phyloP scores from a whole-genome alignment of 768 basidiomycete genomes.

The Coprinopsis marcescibilis region DNA sequence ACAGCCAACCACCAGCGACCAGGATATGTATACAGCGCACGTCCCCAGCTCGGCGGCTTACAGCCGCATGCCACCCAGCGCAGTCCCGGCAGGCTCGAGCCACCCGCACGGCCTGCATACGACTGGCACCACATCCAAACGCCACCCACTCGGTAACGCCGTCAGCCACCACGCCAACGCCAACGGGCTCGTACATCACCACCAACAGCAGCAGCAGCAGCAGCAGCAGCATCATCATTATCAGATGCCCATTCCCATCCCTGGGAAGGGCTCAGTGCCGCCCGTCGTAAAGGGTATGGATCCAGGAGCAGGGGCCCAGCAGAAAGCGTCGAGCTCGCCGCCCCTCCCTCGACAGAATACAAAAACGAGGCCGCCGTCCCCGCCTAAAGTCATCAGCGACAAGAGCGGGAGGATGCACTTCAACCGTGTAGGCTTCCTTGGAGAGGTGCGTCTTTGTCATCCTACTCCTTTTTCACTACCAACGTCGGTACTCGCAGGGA shows the following conservation, averaged over 20 bases:
- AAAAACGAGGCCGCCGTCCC: constrained; percentile 76
- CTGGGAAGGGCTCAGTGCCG: not conserved
- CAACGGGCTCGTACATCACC: not conserved
- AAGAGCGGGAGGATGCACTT: constrained; percentile 51
- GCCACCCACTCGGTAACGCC: constrained; percentile 39
- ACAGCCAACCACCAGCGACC: constrained; percentile 1
- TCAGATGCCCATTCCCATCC: too few species aligned
- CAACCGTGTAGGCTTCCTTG: constrained; percentile 75
- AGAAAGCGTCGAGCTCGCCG: constrained; percentile 45
- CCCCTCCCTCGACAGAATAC: constrained; percentile 79
- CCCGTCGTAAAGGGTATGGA: constrained; percentile 19
- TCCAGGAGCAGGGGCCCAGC: constrained; percentile 33
- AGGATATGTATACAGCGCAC: constrained; percentile 30
- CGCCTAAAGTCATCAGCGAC: constrained; percentile 71
- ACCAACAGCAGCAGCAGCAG: constrained; percentile 14
- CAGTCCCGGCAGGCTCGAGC: constrained; percentile 20
- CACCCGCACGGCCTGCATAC: too few species aligned
- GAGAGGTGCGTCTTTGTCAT: constrained; percentile 60
- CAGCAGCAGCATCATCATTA: constrained; percentile 10
- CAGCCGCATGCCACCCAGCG: constrained; percentile 23
- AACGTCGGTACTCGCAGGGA: constrained; percentile 40
- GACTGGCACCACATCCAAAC: too few species aligned
- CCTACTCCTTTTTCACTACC: constrained; percentile 21
- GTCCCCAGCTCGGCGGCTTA: too few species aligned
- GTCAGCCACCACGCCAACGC: constrained; percentile 13